Base-by-base conservation (phyloP, 345 rosid genomes). In the Gossypium australe region DNA sequence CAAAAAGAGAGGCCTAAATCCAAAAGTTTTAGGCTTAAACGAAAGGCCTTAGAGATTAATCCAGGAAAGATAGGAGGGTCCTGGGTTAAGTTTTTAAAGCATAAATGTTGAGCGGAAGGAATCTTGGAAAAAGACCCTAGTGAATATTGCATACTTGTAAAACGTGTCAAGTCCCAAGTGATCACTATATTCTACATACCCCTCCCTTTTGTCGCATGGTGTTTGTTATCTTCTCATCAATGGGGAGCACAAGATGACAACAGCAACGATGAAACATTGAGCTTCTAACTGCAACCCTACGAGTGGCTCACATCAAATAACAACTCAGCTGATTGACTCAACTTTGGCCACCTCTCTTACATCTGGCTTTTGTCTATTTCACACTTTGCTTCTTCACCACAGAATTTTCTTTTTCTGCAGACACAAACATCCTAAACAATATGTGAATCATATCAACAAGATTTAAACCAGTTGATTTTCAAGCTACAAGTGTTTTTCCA, bases 151-250 rank as follows among this genome's bases (percentile, higher is more conserved):
- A 1, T 10, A 24, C 17, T 18, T 24, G 5, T 29, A 2, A 53
- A 53, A 67, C 56, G 80, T 78, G 77, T 66, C 77, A 73, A 73
- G 47, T 67, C 51, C 49, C 2, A 48, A 67, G 34, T 20, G 14
- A 73, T 20, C 62, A 49, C n/a, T 1, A 69, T 25, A 9, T 51
- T 52, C 59, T 69, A 3, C 24, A 69, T 14, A 51, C 18, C 7
- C 56, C 14, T 2, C 56, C 7, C 56, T 12, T 47, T 69, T 53
- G 59, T 69, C 72, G 24, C 58, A 44, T 66, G 34, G 41, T 34
- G 38, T 34, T 18, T 44, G n/a, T 12, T 12, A 51, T 51, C 16
- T 14, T 51, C 3, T 51, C 18, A 51, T 13, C 18, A 6, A 51
- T 51, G n/a, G 16, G 7, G 56, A 14, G 16, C 17, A 51, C 41